phyloP scores from a whole-genome alignment of 2,329 filamentous ascomycete genomes.

The Aspergillus neotritici region DNA sequence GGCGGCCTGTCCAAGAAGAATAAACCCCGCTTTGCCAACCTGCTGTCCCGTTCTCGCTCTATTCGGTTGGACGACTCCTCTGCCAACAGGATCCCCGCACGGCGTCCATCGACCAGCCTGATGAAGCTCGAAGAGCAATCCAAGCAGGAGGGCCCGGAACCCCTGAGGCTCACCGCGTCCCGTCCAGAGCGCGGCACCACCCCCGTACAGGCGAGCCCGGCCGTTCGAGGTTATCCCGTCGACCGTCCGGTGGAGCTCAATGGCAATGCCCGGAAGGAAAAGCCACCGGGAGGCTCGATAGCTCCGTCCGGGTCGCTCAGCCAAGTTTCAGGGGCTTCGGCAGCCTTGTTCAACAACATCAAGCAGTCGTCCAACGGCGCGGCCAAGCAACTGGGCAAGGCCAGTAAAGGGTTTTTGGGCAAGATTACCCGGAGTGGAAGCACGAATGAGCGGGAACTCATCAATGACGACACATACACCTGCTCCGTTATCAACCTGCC shows the following conservation, averaged over 20 bases:
- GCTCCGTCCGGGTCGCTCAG: constrained; percentile 43
- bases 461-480: constrained; percentile 78
- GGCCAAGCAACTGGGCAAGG: constrained; percentile 63
- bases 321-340: constrained; percentile 51
- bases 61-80: constrained; percentile 39
- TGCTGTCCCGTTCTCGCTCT: constrained; percentile 42
- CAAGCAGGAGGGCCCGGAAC: constrained; percentile 34
- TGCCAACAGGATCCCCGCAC: constrained; percentile 24
- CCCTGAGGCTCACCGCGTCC: constrained; percentile 59
- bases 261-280: constrained; percentile 31
- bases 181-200: constrained; percentile 63
- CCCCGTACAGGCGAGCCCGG: constrained; percentile 58
- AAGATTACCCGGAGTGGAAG: constrained; percentile 67
- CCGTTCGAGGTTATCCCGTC: constrained; percentile 64
- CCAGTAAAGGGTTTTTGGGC: constrained; percentile 76
- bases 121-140: constrained; percentile 34
- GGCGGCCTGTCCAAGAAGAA: constrained; percentile 32
- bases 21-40: constrained; percentile 42
- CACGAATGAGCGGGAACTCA: constrained; percentile 59
- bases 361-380: constrained; percentile 67
- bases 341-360: constrained; percentile 65
- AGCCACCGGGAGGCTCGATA: constrained; percentile 30
- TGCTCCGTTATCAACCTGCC: constrained; percentile 81
- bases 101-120: constrained; percentile 37
- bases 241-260: constrained; percentile 51